Evolutionary conservation across 169 alveolate species (phyloP).

Genomic region (Ichthyophthirius multifiliis): DNA sequence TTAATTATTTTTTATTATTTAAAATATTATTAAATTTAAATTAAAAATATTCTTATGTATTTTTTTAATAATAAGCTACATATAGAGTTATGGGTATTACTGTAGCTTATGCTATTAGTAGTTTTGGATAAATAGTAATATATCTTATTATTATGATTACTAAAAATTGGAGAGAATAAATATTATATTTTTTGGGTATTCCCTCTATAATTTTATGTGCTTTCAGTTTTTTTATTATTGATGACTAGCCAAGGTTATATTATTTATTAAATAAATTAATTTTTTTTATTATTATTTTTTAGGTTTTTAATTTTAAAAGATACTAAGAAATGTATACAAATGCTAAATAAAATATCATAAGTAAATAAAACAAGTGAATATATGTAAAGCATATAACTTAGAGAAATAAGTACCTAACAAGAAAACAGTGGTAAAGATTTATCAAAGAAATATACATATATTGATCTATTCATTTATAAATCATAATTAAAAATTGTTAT

Average conservation of each 20-base stretch:
- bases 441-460: background rate
- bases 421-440: background rate
- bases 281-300: background rate
- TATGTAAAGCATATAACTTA: background rate
- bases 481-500: background rate
- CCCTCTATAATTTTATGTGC: background rate
- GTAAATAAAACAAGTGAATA: background rate
- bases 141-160: background rate
- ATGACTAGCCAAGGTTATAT: background rate
- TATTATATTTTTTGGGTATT: background rate
- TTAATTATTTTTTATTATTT: no score
- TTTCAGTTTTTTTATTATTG: background rate
- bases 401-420: background rate
- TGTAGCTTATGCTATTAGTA: background rate
- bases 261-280: background rate
- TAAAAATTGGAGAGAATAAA: slow-evolving; percentile 4
- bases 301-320: background rate
- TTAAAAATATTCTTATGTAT: no score
- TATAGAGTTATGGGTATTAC: slow-evolving; percentile 7
- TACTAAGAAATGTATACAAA: background rate
- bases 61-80: background rate
- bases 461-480: background rate
- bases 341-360: background rate
- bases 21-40: no score
- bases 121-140: background rate